Base-by-base conservation (phyloP, 306 rosid genomes). In the Rosa multiflora region DNA sequence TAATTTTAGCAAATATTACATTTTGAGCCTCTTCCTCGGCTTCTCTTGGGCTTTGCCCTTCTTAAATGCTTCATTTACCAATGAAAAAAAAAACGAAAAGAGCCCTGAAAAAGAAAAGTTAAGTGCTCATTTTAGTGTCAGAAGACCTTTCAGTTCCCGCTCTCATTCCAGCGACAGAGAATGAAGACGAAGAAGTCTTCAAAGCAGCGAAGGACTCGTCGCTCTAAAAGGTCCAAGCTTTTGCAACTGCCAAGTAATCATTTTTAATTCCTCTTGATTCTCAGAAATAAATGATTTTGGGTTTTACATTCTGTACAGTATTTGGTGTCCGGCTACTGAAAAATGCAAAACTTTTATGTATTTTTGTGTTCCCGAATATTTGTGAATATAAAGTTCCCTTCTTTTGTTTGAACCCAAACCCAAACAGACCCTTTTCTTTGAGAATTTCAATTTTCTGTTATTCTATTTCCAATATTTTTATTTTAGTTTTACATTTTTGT, bases 171-270 rank as follows among this genome's bases (percentile, higher is more conserved):
- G 17, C 23, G 2, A 6, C 10, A 39, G 29, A 42, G 64, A 53
- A 69, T 61, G 59, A 67, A 29, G 73, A 56, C 59, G 66, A 72
- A 59, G 80, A 64, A 29, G 46, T 29, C 63, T 37, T 46, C 69
- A 17, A 64, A 42, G 59, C 18, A 20, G 21, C 73, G 78, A 37
- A 40, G 61, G 11, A 26, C 59, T 67, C 68, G 75, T 49, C 74
- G 69, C 53, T 18, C 43, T 7, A 66, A 67, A 67, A 53, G 14
- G 71, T 58, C 42, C 58, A 43, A 55, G 40, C 44, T 51, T 55
- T 49, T 2, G 35, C 62, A 35, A 5, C 44, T 12, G 5, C 69
- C 74, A 81, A 71, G 81, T 81, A 70, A 17, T 48, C 40, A 17
- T 42, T 21, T 3, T 20, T 5, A 8, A 37, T 46, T 68, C 55